Evolutionary conservation across 257 asterid genomes (phyloP), one percentile per base, ranked within the genome.

Genomic region (Solanum appendiculatum): DNA sequence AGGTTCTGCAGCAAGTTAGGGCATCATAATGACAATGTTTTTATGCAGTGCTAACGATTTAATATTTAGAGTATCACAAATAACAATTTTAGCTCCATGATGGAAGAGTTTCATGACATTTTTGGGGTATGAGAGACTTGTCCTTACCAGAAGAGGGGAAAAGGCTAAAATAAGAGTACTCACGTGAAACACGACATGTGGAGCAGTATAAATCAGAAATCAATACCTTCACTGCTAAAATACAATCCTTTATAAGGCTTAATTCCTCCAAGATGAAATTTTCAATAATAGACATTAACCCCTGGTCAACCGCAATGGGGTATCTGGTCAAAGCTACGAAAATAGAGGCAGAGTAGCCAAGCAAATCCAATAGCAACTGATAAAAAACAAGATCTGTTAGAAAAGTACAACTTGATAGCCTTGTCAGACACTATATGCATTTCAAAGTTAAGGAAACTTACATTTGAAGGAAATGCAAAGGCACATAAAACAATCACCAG

Each of bases 341-440:
- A 85, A 92, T 90, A 58, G 98, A 89, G 86, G 94, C 91, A 68
- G 98, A 92, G 91, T 93, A 95, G 91, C 87, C 90, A 90, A 95
- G 95, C 92, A 97, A 89, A 91, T 96, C 98, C 94, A 92, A 77
- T 83, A 96, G 93, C 93, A 97, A 85, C 99, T 97, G 97, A 87
- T 91, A 87, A 86, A 84, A 74, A 86, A 85, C 74, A 70, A 88
- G 88, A 85, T 84, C 82, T 81, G 89, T 90, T 84, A 90, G 48
- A 48, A 44, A 81, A 74, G 77, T 90, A 37, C 12, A 21, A 73
- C 73, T 54, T 29, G 20, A 80, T 29, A 1, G 44, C 29, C 68
- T 1, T 84, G 63, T 40, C 75, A 46, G 54, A 64, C 56, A 87
- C 46, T 83, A 46, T 85, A 56, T 36, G 84, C 88, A 33, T 44